Conservation (phyloP, 345 rosid genomes). For the Psidium guajava region DNA sequence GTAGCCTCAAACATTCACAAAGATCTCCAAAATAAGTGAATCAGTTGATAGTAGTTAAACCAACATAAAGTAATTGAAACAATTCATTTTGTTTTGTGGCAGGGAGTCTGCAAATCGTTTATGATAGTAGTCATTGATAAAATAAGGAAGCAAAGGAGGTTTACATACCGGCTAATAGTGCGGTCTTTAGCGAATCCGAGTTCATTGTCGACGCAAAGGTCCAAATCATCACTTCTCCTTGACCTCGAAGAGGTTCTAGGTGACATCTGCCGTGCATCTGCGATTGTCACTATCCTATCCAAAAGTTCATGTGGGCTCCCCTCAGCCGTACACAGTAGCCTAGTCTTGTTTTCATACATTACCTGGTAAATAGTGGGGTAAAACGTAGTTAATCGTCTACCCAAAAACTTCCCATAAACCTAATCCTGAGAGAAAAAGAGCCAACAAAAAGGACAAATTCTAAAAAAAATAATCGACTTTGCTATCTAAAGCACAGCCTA, state of each 20-base stretch:
- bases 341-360: constrained; percentile 82
- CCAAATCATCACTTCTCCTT: constrained; percentile 58
- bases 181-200: constrained; percentile 96
- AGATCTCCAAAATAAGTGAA: background rate
- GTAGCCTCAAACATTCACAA: background rate
- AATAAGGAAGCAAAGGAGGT: background rate
- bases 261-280: constrained; percentile 66
- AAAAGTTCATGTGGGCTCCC: constrained; percentile 72
- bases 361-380: constrained; percentile 31
- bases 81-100: background rate
- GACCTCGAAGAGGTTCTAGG: constrained; percentile 88
- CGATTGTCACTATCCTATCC: constrained; percentile 48
- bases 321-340: constrained; percentile 83
- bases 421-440: background rate
- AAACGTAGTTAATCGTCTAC: background rate
- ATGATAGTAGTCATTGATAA: background rate
- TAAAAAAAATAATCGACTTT: background rate
- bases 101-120: background rate
- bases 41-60: background rate
- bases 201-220: constrained; percentile 91
- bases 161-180: constrained; percentile 75
- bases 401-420: background rate
- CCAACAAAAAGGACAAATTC: background rate
- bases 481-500: background rate
- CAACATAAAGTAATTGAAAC: background rate